Conservation (phyloP, 208 protist genomes). For the Leishmania braziliensis region DNA sequence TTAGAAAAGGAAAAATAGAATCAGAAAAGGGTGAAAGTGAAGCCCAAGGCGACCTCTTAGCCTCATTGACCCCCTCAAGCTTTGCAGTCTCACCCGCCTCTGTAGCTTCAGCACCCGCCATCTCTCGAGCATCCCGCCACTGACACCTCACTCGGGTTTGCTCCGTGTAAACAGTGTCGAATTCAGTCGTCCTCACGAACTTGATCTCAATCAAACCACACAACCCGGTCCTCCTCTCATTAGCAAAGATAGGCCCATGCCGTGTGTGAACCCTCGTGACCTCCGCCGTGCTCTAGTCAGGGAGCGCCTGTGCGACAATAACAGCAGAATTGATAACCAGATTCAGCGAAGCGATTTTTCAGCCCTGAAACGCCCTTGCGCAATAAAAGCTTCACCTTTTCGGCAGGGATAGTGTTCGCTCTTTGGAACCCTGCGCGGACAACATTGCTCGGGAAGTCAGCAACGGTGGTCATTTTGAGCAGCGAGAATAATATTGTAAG, state of each 20-base stretch:
- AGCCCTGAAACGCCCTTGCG: constrained; percentile 44
- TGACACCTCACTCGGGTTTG: constrained; percentile 48
- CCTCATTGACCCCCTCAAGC: constrained; percentile 5
- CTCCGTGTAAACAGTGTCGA: constrained; percentile 52
- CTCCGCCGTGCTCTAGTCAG: constrained; percentile 55
- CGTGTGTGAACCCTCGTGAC: constrained; percentile 54
- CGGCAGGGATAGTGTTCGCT: constrained; percentile 48
- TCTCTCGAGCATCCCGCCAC: constrained; percentile 42
- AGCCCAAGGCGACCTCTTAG: background rate
- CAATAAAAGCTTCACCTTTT: constrained; percentile 52
- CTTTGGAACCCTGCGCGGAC: constrained; percentile 47
- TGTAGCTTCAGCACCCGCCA: constrained; percentile 18
- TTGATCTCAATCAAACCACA: constrained; percentile 51
- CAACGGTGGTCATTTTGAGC: constrained; percentile 6
- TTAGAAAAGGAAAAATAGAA: background rate
- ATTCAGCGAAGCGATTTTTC: constrained; percentile 44
- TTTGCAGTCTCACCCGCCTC: background rate
- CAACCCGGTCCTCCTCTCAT: constrained; percentile 34
- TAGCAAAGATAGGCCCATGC: constrained; percentile 24
- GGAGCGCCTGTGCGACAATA: constrained; percentile 55
- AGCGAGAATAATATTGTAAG: background rate
- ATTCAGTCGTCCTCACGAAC: constrained; percentile 41
- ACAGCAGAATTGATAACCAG: constrained; percentile 52
- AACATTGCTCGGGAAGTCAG: constrained; percentile 33
- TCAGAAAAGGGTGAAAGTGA: background rate